A percentile compares a stretch with the other conserved stretches of the same genome.
Evolutionary conservation across 371 early-diverging fungal genomes (phyloP).

Genomic region (Mucor sp.): DNA sequence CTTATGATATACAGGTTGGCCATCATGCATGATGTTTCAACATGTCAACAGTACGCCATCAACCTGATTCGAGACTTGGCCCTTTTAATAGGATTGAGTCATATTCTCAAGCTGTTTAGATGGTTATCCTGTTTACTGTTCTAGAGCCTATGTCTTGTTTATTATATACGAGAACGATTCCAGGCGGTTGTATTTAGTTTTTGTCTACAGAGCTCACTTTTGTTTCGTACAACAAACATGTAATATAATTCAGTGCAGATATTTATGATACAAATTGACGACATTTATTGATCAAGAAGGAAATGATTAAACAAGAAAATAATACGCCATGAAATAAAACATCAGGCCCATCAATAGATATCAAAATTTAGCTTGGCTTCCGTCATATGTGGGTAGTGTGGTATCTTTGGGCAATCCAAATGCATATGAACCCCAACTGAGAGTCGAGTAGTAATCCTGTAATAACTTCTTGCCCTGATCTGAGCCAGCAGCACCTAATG

Average conservation of each 20-base stretch:
- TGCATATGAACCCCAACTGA: constrained; percentile 31
- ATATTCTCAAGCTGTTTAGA: too few relatives aligned
- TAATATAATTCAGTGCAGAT: not conserved
- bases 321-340: not conserved
- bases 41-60: too few relatives aligned
- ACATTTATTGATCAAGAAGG: not conserved
- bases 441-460: constrained; percentile 24
- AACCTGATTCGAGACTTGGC: too few relatives aligned
- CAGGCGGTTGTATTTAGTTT: too few relatives aligned
- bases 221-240: too few relatives aligned
- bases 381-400: constrained; percentile 15
- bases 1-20: not conserved
- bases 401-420: constrained; percentile 29
- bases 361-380: not conserved
- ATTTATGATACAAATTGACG: not conserved
- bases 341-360: not conserved
- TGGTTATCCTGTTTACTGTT: too few relatives aligned
- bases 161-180: too few relatives aligned
- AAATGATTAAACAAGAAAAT: not conserved
- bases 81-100: too few relatives aligned
- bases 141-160: too few relatives aligned
- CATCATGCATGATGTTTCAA: not conserved
- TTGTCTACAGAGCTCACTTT: too few relatives aligned
- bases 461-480: constrained; percentile 28
- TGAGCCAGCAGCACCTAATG: constrained; percentile 35